Conservation (phyloP, 1,284 basidiomycete species). For the Anthracocystis panici-leucophaei region DNA sequence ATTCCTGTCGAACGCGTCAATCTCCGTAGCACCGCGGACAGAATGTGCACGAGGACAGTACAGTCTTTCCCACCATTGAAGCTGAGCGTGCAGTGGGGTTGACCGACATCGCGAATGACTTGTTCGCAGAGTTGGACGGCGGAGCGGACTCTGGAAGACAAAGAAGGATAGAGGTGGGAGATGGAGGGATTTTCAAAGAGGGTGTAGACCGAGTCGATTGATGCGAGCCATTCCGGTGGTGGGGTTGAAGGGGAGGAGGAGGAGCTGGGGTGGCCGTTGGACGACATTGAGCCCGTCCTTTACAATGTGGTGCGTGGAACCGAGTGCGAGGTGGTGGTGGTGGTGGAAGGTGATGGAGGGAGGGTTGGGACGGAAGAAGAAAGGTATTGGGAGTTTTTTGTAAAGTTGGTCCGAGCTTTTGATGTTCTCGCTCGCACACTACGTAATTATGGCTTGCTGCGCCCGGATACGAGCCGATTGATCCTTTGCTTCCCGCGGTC, state of each 20-base stretch:
- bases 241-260: conserved; percentile 10
- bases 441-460: no score
- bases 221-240: conserved; percentile 52
- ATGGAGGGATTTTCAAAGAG: conserved; percentile 52
- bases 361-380: no score
- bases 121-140: conserved; percentile 59
- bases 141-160: conserved; percentile 45
- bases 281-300: conserved; percentile 11
- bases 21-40: conserved; percentile 77
- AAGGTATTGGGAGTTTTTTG: no score
- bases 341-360: neutral
- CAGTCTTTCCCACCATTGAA: conserved; percentile 98
- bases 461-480: no score
- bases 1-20: conserved; percentile 64
- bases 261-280: conserved; percentile 12
- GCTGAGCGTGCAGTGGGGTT: conserved; percentile 74
- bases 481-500: neutral
- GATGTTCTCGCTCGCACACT: no score
- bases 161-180: conserved; percentile 31
- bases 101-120: conserved; percentile 60
- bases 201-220: conserved; percentile 64
- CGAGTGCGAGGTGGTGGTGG: neutral
- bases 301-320: no score
- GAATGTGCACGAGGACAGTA: conserved; percentile 92
- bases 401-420: no score